Conservation (phyloP, 495 filamentous ascomycete species). For the Penicillium paradoxum region DNA sequence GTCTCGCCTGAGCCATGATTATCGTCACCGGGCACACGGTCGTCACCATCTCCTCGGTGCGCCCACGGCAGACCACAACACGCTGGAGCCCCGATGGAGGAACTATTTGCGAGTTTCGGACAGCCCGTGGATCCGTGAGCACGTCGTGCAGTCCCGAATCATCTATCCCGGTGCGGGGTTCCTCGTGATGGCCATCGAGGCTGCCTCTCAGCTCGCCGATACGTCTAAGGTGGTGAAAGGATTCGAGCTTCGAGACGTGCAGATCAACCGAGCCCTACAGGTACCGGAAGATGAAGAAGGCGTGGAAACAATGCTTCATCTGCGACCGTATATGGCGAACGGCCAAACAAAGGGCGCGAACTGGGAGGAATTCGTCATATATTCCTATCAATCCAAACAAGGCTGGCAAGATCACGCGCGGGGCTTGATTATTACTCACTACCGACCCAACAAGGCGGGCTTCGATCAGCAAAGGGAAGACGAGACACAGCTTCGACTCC, state of each 20-base stretch:
- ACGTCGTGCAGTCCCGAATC: not conserved
- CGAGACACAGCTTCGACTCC: no score
- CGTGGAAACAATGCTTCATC: no score
- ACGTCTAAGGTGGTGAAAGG: not conserved
- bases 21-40: not conserved
- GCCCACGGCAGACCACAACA: not conserved
- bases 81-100: not conserved
- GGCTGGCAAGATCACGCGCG: no score
- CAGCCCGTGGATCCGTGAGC: not conserved
- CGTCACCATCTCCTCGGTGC: not conserved
- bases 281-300: not conserved
- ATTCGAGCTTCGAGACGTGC: not conserved
- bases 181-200: not conserved
- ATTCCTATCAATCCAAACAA: no score
- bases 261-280: not conserved
- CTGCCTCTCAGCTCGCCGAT: not conserved
- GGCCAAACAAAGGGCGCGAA: no score
- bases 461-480: no score
- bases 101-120: not conserved
- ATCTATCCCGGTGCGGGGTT: not conserved
- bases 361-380: no score
- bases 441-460: no score
- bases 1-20: not conserved
- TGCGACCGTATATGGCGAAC: no score
- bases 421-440: no score